Percentiles rank a stretch among this genome's conserved stretches.
phyloP scores from a whole-genome alignment of 2,329 filamentous ascomycete species.

The Talaromyces sp. region DNA sequence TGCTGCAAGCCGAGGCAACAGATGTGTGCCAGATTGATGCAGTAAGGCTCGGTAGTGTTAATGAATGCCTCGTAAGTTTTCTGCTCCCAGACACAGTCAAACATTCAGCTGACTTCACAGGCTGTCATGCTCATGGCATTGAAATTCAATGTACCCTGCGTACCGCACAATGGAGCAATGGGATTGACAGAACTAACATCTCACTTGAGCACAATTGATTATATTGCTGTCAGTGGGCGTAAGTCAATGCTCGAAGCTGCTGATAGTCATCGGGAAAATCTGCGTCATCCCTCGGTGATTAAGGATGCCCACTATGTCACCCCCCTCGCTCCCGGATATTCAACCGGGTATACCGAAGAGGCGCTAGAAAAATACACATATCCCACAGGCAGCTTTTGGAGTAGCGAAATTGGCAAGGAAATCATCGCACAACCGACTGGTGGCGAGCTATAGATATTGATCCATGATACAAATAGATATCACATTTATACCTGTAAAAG shows the following conservation, averaged over 20 bases:
- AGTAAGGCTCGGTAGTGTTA: constrained; percentile 83
- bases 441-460: constrained; percentile 22
- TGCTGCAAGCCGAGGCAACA: constrained; percentile 73
- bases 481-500: constrained; percentile 8
- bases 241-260: constrained; percentile 83
- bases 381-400: constrained; percentile 32
- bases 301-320: constrained; percentile 28
- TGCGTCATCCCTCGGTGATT: constrained; percentile 26
- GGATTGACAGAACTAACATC: constrained; percentile 91
- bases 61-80: constrained; percentile 66
- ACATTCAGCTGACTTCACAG: constrained; percentile 18
- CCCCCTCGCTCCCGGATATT: constrained; percentile 27
- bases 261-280: constrained; percentile 57
- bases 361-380: constrained; percentile 31
- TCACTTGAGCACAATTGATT: constrained; percentile 87
- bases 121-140: constrained; percentile 21
- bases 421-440: constrained; percentile 32
- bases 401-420: constrained; percentile 27
- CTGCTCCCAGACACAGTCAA: neutral
- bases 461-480: neutral
- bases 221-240: constrained; percentile 79
- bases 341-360: constrained; percentile 30
- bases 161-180: constrained; percentile 84
- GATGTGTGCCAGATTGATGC: constrained; percentile 89
- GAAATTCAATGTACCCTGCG: constrained; percentile 69